Percentiles rank a stretch among this genome's conserved stretches.
Evolutionary conservation across 441 rosid species (phyloP).

Genomic region (Euphorbia celastroides): DNA sequence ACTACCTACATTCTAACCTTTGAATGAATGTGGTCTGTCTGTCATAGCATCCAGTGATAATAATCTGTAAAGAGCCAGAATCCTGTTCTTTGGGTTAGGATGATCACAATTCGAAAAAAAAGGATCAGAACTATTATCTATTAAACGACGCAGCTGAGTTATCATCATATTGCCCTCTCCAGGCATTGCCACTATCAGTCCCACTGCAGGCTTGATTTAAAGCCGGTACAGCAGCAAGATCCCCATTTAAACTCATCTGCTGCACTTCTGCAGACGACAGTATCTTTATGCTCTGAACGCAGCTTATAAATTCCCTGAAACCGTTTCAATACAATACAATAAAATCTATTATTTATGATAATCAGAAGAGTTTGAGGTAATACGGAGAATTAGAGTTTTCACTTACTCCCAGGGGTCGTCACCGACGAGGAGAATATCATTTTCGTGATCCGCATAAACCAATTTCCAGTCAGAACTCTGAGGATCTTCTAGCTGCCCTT

Average conservation of each 20-base stretch:
- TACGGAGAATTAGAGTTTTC: neutral
- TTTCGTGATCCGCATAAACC: conserved; percentile 88
- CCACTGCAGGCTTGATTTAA: conserved; percentile 82
- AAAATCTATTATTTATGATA: neutral
- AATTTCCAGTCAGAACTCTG: conserved; percentile 92
- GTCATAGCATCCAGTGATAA: neutral
- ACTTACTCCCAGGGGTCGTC: conserved; percentile 99
- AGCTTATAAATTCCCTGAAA: conserved; percentile 81
- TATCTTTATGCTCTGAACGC: conserved; percentile 93
- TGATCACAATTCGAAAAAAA: neutral
- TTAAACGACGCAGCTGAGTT: conserved; percentile 83
- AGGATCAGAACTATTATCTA: conserved; percentile 36
- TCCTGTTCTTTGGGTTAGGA: too few species aligned
- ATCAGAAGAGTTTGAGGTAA: neutral
- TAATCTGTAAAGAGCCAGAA: neutral
- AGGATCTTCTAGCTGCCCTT: conserved; percentile 89
- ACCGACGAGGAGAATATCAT: conserved; percentile 86
- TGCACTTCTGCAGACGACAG: conserved; percentile 91
- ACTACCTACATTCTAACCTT: neutral
- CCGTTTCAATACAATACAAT: neutral
- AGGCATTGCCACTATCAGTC: conserved; percentile 74
- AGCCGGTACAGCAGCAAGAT: conserved; percentile 59
- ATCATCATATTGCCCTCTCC: conserved; percentile 85
- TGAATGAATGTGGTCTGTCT: neutral
- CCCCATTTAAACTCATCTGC: conserved; percentile 95